These are phyloP conservation scores for Globisporangium canariense DNA, from an alignment of 352 stramenopile genomes.

Conservation along the genomic window DNA sequence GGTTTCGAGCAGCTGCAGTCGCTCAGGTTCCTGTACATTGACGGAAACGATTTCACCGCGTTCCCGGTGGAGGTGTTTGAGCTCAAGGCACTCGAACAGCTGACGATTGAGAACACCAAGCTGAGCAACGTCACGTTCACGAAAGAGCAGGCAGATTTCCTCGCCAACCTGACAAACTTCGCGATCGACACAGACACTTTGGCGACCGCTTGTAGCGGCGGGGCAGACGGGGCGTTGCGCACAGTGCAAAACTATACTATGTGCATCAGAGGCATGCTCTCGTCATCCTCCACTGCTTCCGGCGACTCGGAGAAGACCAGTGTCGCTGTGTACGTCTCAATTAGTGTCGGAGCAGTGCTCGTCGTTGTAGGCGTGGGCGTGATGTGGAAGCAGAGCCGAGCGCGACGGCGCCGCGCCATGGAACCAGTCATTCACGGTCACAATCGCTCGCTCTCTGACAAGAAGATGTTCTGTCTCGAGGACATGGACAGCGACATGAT, in stretches of 20 bases:
- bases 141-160: conserved; percentile 21
- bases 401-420: not conserved
- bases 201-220: conserved; percentile 18
- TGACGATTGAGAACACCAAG: conserved; percentile 25
- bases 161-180: conserved; percentile 28
- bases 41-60: conserved; percentile 11
- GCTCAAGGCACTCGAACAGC: conserved; percentile 15
- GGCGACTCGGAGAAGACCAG: not conserved
- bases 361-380: conserved; percentile 3
- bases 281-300: not conserved
- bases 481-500: conserved; percentile 18
- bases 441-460: conserved; percentile 11
- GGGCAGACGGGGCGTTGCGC: not conserved
- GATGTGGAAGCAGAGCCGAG: conserved; percentile 2
- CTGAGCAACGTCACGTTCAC: conserved; percentile 25
- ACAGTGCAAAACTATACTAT: conserved; percentile 25
- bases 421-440: not conserved
- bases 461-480: conserved; percentile 18
- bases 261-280: conserved; percentile 16
- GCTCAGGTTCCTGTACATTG: conserved; percentile 17
- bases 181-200: conserved; percentile 23
- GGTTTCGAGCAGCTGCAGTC: conserved; percentile 15
- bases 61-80: conserved; percentile 22
- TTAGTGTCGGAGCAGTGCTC: conserved; percentile 1
- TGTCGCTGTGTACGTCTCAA: conserved; percentile 1